Evolutionary conservation across 1,139 yeast species (phyloP).

Genomic region (Candida sanyaensis): DNA sequence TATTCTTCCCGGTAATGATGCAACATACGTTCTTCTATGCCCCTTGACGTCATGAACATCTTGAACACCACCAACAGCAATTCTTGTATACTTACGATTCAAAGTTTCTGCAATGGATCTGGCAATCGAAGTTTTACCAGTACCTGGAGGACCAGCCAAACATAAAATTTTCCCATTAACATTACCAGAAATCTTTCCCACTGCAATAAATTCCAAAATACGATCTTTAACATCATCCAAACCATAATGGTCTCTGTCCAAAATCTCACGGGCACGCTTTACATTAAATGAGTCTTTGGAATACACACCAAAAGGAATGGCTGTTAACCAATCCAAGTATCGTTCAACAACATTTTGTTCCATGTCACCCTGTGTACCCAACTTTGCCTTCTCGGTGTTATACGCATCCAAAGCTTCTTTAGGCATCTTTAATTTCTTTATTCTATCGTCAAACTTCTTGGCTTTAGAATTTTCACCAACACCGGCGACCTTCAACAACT

Average conservation of each 20-base stretch:
- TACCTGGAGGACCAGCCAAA: slow-evolving; percentile 98
- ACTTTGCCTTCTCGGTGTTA: slow-evolving; percentile 79
- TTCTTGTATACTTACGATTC: slow-evolving; percentile 82
- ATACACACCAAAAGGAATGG: slow-evolving; percentile 90
- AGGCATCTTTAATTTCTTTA: slow-evolving; percentile 71
- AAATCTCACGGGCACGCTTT: slow-evolving; percentile 64
- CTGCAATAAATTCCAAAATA: slow-evolving; percentile 77
- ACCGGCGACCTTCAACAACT: slow-evolving; percentile 64
- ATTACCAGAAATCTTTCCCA: slow-evolving; percentile 80
- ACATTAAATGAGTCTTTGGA: slow-evolving; percentile 82
- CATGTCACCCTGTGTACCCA: slow-evolving; percentile 67
- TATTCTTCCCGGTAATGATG: slow-evolving; percentile 93
- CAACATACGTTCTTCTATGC: slow-evolving; percentile 95
- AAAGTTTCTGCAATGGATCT: slow-evolving; percentile 89
- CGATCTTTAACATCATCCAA: slow-evolving; percentile 79
- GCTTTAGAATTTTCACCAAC: slow-evolving; percentile 84
- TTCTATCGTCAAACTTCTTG: slow-evolving; percentile 76
- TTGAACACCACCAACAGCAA: slow-evolving; percentile 94
- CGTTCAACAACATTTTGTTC: slow-evolving; percentile 85
- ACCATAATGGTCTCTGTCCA: slow-evolving; percentile 83
- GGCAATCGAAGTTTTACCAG: slow-evolving; percentile 96
- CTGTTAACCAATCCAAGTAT: slow-evolving; percentile 91
- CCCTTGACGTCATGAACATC: slow-evolving; percentile 98
- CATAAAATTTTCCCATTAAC: slow-evolving; percentile 94
- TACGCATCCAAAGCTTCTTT: slow-evolving; percentile 83